A percentile compares a stretch with the other conserved stretches of the same genome.
phyloP scores from a whole-genome alignment of 495 filamentous ascomycete genomes.

The Neurospora sp. region DNA sequence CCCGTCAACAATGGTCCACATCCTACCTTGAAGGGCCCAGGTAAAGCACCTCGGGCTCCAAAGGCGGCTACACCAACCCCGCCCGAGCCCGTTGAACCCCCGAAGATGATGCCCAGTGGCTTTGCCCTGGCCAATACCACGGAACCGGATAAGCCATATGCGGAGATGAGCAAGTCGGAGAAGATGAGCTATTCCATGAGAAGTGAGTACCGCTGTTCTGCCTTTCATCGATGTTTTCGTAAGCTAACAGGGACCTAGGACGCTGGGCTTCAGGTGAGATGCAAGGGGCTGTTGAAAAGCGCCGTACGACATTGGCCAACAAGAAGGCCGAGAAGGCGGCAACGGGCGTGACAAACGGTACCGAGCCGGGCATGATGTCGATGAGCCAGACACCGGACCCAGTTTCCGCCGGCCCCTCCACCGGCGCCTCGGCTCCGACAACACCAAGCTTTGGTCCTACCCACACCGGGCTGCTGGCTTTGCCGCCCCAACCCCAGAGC shows the following conservation, averaged over 20 bases:
- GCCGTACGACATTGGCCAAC: slow-evolving; percentile 37
- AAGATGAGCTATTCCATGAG: slow-evolving; percentile 44
- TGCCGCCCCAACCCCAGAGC: slow-evolving; percentile 2
- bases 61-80: slow-evolving; percentile 3
- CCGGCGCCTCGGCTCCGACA: slow-evolving; percentile 8
- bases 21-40: slow-evolving; percentile 7
- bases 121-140: slow-evolving; percentile 8
- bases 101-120: background rate
- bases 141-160: slow-evolving; percentile 32
- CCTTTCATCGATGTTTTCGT: background rate
- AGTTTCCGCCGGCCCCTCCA: slow-evolving; percentile 10
- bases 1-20: slow-evolving; percentile 11
- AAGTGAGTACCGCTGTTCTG: slow-evolving; percentile 19
- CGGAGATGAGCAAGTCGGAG: slow-evolving; percentile 42
- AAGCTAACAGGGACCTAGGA: slow-evolving; percentile 24
- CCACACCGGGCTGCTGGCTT: slow-evolving; percentile 3
- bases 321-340: slow-evolving; percentile 33
- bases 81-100: background rate
- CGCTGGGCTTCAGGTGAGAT: slow-evolving; percentile 42
- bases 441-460: slow-evolving; percentile 8
- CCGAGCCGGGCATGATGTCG: background rate
- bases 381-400: slow-evolving; percentile 6
- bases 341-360: background rate
- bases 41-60: slow-evolving; percentile 7
- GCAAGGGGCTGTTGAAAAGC: slow-evolving; percentile 38